Evolutionary conservation across 257 asterid genomes (phyloP), one percentile per base, ranked within the genome.

Genomic region (Penstemon newberryi): DNA sequence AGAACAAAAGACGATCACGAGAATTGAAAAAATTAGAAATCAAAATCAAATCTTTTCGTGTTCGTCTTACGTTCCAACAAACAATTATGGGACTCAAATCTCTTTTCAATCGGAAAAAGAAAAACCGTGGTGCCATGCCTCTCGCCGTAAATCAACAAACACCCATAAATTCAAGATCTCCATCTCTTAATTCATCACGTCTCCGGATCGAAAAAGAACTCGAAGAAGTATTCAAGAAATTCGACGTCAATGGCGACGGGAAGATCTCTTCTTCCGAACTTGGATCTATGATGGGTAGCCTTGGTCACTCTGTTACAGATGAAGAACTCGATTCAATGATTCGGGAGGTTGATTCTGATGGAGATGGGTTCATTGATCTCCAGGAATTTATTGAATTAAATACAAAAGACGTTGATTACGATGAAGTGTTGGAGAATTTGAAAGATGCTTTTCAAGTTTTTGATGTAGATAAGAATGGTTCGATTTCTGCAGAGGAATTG

Each of bases 241-340:
- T 49, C 54, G 54, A 49, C 54, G 54, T 49, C 0, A 81, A 81
- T 52, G 86, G 83, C 1, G 84, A 82, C 18, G 86, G 82, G 0
- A 82, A 79, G 70, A 78, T 82, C 69, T 76, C 84, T 1, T n/a
- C 80, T 0, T 44, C 72, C 3, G 86, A 82, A 45, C 70, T 82
- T 2, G 84, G 84, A 4, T 73, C 78, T 0, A 82, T 82, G 50
- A 76, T 82, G 86, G 67, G 65, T 1, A 76, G 82, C 80, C 82
- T 82, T 0, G 84, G 86, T 0, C 63, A 67, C 25, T 64, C 59
- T 0, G 25, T 62, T 2, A 42, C 75, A 3, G 80, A 76, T 40
- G 82, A 82, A 37, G 84, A 79, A 50, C 64, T 82, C 53, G 3
- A 55, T 5, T 56, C 9, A 11, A 70, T 82, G 86, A 79, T 82